These are phyloP conservation scores for Cladosporium colombiae DNA, from an alignment of 2,329 filamentous ascomycete species.

Conservation along the genomic window DNA sequence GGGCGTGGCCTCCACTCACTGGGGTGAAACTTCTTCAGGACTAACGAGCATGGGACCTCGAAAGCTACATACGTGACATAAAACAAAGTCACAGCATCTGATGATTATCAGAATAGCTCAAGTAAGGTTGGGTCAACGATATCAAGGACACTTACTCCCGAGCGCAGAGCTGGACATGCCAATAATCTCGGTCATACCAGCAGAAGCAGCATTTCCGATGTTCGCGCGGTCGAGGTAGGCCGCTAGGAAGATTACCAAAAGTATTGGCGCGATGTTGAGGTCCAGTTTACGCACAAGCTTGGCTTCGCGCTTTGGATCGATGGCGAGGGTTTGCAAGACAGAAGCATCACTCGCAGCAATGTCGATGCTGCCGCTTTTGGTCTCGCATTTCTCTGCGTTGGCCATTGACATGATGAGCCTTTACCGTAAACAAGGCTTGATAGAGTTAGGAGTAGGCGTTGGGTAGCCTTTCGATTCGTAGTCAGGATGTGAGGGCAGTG, in stretches of 20 bases:
- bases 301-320: slow-evolving; percentile 30
- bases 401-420: neutral
- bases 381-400: neutral
- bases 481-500: neutral
- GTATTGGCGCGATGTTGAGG: slow-evolving; percentile 38
- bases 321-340: neutral
- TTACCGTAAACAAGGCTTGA: neutral
- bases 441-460: too few species aligned
- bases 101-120: neutral
- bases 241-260: slow-evolving; percentile 40
- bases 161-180: slow-evolving; percentile 6
- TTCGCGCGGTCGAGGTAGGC: slow-evolving; percentile 40
- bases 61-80: slow-evolving; percentile 41
- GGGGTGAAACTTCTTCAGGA: slow-evolving; percentile 31
- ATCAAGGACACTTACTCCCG: neutral
- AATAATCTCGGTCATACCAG: slow-evolving; percentile 33
- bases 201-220: slow-evolving; percentile 40
- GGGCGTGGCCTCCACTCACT: slow-evolving; percentile 26
- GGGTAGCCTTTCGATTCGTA: neutral
- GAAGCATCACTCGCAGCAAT: neutral
- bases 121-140: neutral
- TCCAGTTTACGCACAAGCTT: slow-evolving; percentile 37
- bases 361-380: neutral
- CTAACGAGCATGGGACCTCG: slow-evolving; percentile 37
- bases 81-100: slow-evolving; percentile 4